Evolutionary conservation across 345 rosid genomes (phyloP).

Genomic region (Capsella bursapastoris): DNA sequence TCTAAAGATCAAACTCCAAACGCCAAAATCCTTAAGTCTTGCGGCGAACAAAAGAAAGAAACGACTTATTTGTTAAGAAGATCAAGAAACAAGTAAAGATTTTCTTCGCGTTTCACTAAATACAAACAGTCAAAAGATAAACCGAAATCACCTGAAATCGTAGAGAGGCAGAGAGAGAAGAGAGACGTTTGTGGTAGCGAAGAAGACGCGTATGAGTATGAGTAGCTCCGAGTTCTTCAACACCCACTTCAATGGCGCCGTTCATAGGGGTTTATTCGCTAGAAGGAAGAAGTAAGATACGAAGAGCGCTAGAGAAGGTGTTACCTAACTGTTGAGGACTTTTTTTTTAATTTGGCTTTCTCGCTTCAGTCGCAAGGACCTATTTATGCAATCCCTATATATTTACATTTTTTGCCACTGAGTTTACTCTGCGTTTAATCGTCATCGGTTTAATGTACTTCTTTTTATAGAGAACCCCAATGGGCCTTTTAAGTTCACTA

Average conservation of each 20-base stretch:
- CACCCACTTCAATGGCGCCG: slow-evolving; percentile 23
- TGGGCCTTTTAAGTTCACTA: too few species aligned
- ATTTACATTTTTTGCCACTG: slow-evolving; percentile 2
- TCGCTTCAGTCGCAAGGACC: not conserved
- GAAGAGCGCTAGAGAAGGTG: not conserved
- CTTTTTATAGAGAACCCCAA: too few species aligned
- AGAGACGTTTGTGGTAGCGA: not conserved
- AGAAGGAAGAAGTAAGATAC: slow-evolving; percentile 5
- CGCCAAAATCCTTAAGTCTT: not conserved
- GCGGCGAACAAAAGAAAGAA: not conserved
- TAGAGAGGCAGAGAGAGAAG: not conserved
- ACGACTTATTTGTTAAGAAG: not conserved
- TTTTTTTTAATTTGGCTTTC: not conserved
- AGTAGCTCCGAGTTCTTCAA: slow-evolving; percentile 17
- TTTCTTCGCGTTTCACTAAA: not conserved
- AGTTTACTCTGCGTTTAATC: not conserved
- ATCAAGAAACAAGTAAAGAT: not conserved
- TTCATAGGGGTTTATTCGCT: slow-evolving; percentile 19
- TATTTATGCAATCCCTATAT: not conserved
- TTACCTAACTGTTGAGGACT: not conserved
- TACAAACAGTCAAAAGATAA: not conserved
- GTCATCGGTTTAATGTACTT: not conserved
- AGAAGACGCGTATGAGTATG: not conserved
- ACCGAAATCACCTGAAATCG: not conserved
- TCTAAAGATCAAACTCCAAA: not conserved